Evolutionary conservation across 2,329 filamentous ascomycete genomes (phyloP).

Genomic region (Stagonosporopsis vannaccii): DNA sequence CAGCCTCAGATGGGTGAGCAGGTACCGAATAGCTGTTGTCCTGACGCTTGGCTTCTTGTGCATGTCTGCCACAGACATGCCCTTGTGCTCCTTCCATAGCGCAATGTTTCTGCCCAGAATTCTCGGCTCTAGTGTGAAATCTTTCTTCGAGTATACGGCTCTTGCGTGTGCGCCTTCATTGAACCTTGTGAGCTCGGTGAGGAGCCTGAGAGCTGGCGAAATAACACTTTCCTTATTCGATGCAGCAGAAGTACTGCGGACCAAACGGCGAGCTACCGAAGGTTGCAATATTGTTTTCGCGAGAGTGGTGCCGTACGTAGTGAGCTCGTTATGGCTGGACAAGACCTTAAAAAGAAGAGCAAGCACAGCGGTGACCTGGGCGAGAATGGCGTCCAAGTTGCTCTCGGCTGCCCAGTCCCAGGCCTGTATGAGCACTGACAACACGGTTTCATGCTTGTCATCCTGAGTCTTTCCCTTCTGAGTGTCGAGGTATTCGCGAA

Average conservation of each 20-base stretch:
- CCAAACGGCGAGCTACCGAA: constrained; percentile 79
- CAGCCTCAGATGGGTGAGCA: constrained; percentile 80
- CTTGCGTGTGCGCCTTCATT: constrained; percentile 84
- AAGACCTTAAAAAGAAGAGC: constrained; percentile 82
- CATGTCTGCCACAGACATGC: constrained; percentile 66
- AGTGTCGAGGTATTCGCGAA: constrained; percentile 73
- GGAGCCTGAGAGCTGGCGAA: constrained; percentile 82
- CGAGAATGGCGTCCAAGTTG: constrained; percentile 82
- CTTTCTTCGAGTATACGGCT: constrained; percentile 77
- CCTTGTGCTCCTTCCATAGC: constrained; percentile 62
- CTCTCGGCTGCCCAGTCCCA: constrained; percentile 85
- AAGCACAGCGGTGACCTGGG: constrained; percentile 79
- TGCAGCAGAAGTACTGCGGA: constrained; percentile 78
- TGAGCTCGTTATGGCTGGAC: constrained; percentile 75
- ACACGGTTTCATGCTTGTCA: constrained; percentile 68
- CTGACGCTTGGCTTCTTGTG: constrained; percentile 77
- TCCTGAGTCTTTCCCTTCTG: constrained; percentile 59
- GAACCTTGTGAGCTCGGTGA: constrained; percentile 84
- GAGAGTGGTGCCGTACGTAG: constrained; percentile 76
- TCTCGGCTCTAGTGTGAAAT: constrained; percentile 74
- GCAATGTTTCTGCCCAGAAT: constrained; percentile 82
- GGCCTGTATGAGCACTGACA: constrained; percentile 82
- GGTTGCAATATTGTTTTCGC: constrained; percentile 84
- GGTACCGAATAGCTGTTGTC: constrained; percentile 81
- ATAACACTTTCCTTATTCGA: constrained; percentile 88